Conservation (phyloP, 148 eudicot genomes). For the Nyssa sinensis region DNA sequence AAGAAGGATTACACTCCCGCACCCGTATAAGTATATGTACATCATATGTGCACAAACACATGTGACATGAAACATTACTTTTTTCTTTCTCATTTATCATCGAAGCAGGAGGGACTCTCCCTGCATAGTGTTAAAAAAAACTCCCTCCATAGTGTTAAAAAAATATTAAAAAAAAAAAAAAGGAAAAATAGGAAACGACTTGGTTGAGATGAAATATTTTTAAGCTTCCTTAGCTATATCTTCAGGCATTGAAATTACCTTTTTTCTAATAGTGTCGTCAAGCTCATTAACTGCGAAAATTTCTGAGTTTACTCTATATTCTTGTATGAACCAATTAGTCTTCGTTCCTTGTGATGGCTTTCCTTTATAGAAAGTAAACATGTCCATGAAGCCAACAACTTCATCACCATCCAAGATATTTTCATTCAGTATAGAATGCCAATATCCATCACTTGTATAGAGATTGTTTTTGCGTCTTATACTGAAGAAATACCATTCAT, state of each 20-base stretch:
- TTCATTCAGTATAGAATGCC: neutral
- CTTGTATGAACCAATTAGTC: neutral
- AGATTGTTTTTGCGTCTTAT: neutral
- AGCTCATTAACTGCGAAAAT: slow-evolving; percentile 2
- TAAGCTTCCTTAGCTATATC: neutral
- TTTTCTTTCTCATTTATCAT: no score
- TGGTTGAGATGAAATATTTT: no score
- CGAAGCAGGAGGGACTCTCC: no score
- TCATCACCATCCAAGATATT: neutral
- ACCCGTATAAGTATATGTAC: no score
- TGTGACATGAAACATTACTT: no score
- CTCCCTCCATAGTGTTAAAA: no score
- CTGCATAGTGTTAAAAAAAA: no score
- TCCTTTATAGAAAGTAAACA: neutral
- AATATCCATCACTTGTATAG: neutral
- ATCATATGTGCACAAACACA: no score
- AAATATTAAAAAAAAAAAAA: no score
- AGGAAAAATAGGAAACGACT: no score
- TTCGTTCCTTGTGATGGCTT: neutral
- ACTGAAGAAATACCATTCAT: neutral
- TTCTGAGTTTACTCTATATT: neutral
- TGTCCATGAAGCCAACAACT: neutral
- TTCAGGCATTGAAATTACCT: neutral
- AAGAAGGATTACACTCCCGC: no score
- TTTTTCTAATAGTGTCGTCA: neutral